These are phyloP conservation scores for Hymenoscyphus fraxineus DNA, from an alignment of 2,329 filamentous ascomycete species.

Conservation along the genomic window DNA sequence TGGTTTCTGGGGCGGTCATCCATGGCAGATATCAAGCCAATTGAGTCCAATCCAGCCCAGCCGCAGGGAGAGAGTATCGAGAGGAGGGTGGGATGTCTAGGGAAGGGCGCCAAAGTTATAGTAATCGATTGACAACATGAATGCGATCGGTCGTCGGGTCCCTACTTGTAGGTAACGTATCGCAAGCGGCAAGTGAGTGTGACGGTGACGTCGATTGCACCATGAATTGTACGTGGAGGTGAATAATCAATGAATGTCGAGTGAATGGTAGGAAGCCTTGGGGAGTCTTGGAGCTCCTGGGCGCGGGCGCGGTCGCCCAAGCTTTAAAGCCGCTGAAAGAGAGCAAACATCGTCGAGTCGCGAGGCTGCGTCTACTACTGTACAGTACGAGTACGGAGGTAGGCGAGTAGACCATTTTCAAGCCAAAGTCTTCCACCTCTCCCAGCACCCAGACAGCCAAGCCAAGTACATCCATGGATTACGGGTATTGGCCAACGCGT, in stretches of 20 bases:
- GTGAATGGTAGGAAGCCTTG: neutral
- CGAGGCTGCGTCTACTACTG: neutral
- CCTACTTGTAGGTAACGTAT: too few relatives aligned
- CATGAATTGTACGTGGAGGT: too few relatives aligned
- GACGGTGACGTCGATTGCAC: too few relatives aligned
- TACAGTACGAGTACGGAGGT: too few relatives aligned
- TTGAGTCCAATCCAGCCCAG: neutral
- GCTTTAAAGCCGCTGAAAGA: neutral
- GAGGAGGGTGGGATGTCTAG: neutral
- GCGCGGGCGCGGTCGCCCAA: neutral
- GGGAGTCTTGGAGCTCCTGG: constrained; percentile 1
- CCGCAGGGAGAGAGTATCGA: neutral
- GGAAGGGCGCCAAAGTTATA: neutral
- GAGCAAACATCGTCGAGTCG: neutral
- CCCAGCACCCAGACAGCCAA: neutral
- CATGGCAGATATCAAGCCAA: neutral
- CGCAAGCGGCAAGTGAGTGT: neutral
- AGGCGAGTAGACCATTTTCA: too few relatives aligned
- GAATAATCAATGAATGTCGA: too few relatives aligned
- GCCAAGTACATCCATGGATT: neutral
- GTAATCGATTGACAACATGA: neutral
- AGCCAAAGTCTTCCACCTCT: too few relatives aligned
- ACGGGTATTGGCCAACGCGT: neutral
- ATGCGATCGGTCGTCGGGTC: neutral
- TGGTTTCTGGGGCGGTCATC: neutral